A percentile compares a stretch with the other conserved stretches of the same genome.
phyloP scores from a whole-genome alignment of 2,329 filamentous ascomycete genomes.

The Penicillium paneum region DNA sequence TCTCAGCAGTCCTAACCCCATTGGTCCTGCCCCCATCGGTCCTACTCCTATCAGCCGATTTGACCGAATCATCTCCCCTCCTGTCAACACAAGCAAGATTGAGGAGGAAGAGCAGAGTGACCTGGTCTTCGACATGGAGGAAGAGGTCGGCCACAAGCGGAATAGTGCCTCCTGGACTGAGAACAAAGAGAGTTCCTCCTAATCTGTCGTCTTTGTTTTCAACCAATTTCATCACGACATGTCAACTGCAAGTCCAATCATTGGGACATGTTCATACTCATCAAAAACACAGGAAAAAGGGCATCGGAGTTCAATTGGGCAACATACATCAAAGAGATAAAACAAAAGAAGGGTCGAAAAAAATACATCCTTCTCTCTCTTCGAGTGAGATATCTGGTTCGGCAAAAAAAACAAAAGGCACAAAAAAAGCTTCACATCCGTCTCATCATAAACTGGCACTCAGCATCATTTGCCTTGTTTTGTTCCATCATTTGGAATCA shows the following conservation, averaged over 20 bases:
- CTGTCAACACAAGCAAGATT: conserved; percentile 45
- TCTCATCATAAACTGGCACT: conserved; percentile 20
- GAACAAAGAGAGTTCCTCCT: conserved; percentile 32
- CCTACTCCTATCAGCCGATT: conserved; percentile 28
- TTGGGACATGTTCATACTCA: conserved; percentile 4
- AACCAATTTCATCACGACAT: conserved; percentile 18
- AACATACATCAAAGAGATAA: conserved; percentile 19
- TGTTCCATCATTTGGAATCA: conserved; percentile 10
- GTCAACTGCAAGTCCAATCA: conserved; percentile 10
- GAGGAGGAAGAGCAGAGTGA: conserved; percentile 48
- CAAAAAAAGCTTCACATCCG: background rate
- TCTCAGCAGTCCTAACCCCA: conserved; percentile 18
- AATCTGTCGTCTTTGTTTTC: conserved; percentile 14
- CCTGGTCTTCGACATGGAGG: conserved; percentile 51
- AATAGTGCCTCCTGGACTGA: conserved; percentile 37
- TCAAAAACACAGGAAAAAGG: conserved; percentile 15
- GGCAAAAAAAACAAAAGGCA: conserved; percentile 6
- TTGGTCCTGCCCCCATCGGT: too few species aligned
- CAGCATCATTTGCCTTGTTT: conserved; percentile 5
- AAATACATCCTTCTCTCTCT: conserved; percentile 2
- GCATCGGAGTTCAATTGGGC: conserved; percentile 21
- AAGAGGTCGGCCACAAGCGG: conserved; percentile 48
- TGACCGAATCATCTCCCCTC: conserved; percentile 47
- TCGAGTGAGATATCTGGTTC: background rate
- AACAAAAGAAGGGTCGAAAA: conserved; percentile 16